A percentile compares a stretch with the other conserved stretches of the same genome.
Conservation (phyloP, 2,329 filamentous ascomycete genomes). For the Aureobasidium musti region DNA sequence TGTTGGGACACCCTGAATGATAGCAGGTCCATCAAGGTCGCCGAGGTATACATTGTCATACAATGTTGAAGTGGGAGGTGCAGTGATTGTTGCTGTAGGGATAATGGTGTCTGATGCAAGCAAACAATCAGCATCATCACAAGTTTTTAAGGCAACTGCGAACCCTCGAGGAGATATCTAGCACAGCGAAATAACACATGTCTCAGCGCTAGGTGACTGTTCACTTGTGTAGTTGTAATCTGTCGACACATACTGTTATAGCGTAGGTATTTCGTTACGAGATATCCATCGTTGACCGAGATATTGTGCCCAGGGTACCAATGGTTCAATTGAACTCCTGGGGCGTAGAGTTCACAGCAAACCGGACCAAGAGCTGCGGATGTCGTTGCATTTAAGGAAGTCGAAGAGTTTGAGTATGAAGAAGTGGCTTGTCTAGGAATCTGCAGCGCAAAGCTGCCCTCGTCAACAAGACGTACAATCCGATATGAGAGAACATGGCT, state of each 20-base stretch:
- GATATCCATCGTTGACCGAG: not conserved
- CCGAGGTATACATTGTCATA: not conserved
- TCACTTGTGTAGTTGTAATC: not conserved
- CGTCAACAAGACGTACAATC: not conserved
- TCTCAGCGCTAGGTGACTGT: not conserved
- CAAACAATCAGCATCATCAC: not conserved
- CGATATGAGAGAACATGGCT: not conserved
- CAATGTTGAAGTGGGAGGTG: not conserved
- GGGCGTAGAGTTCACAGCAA: constrained; percentile 9
- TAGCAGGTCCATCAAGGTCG: not conserved
- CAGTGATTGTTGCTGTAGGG: not conserved
- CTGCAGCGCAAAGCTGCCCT: not conserved
- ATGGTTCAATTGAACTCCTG: not conserved
- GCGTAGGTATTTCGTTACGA: not conserved
- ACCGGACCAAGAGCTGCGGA: not conserved
- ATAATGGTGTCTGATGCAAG: not conserved
- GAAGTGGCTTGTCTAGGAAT: not conserved
- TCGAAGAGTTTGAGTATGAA: not conserved
- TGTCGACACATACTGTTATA: not conserved
- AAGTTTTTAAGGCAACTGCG: too few species aligned
- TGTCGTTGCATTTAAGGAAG: not conserved
- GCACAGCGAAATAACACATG: too few species aligned
- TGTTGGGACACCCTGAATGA: not conserved
- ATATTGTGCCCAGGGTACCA: not conserved
- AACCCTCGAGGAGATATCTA: too few species aligned